These are phyloP conservation scores for Rhododendron mucronatum DNA, from an alignment of 148 eudicot species.

Conservation along the genomic window DNA sequence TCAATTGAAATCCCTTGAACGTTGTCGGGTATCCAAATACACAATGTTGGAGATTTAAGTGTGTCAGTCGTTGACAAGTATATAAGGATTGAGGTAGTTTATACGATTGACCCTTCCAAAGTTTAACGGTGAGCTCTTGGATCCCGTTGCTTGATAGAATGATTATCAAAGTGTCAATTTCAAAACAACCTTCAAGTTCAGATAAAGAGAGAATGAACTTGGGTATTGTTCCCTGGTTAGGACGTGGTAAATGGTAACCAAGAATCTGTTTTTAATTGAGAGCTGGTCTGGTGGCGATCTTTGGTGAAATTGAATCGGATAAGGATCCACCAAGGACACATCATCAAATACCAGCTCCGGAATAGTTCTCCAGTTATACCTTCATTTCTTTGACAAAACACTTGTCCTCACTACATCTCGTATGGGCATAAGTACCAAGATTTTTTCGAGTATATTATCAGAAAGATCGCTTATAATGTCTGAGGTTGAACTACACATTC, in stretches of 20 bases:
- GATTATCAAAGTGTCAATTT: neutral
- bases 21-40: neutral
- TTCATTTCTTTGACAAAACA: too few relatives aligned
- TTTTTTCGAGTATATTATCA: too few relatives aligned
- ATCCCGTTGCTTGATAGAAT: neutral
- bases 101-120: neutral
- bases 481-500: too few relatives aligned
- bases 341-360: too few relatives aligned
- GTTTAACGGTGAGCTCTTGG: neutral
- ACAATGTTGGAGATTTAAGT: neutral
- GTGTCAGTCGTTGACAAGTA: neutral
- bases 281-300: neutral
- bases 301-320: too few relatives aligned
- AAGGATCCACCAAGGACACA: neutral
- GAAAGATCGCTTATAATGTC: too few relatives aligned
- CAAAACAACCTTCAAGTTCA: neutral
- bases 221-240: too few relatives aligned
- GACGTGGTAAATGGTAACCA: too few relatives aligned
- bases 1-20: neutral
- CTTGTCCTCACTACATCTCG: neutral
- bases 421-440: too few relatives aligned
- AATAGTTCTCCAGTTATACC: too few relatives aligned
- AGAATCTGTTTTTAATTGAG: neutral
- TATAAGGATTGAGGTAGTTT: neutral
- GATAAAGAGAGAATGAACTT: too few relatives aligned